Conservation (phyloP, 352 stramenopile species). For the Nothophytophthora sp. region DNA sequence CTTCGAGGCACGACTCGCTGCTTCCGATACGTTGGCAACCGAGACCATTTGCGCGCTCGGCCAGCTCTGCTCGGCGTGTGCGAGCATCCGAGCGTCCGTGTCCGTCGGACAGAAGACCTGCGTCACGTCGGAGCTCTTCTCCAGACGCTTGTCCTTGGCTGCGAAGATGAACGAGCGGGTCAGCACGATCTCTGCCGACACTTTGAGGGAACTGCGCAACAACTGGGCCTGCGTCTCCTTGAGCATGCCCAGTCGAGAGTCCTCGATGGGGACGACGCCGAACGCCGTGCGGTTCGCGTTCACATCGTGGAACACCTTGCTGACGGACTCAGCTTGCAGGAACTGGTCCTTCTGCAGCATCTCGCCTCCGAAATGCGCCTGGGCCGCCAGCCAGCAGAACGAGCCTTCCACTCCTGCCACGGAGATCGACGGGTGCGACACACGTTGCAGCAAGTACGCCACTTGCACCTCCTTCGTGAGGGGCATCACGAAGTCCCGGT, state of each 20-base stretch:
- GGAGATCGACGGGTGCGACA: slow-evolving; percentile 78
- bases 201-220: slow-evolving; percentile 71
- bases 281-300: slow-evolving; percentile 81
- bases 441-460: slow-evolving; percentile 83
- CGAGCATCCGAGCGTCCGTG: slow-evolving; percentile 50
- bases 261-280: slow-evolving; percentile 86
- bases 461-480: slow-evolving; percentile 99
- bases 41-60: slow-evolving; percentile 67
- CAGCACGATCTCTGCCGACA: slow-evolving; percentile 75
- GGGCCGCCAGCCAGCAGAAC: slow-evolving; percentile 74
- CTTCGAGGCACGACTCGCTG: slow-evolving; percentile 39
- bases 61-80: slow-evolving; percentile 73
- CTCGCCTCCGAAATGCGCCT: slow-evolving; percentile 67
- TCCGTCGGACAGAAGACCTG: slow-evolving; percentile 64
- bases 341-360: slow-evolving; percentile 50
- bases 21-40: slow-evolving; percentile 64
- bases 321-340: slow-evolving; percentile 56
- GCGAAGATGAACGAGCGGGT: slow-evolving; percentile 75
- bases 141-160: slow-evolving; percentile 40
- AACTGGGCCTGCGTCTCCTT: slow-evolving; percentile 86
- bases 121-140: slow-evolving; percentile 51
- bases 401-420: slow-evolving; percentile 69
- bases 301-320: slow-evolving; percentile 79
- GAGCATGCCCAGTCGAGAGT: slow-evolving; percentile 82
- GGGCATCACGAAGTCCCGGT: slow-evolving; percentile 98